Evolutionary conservation across 1,139 yeast genomes (phyloP).

Genomic region (Eremothecium cymbalariae): DNA sequence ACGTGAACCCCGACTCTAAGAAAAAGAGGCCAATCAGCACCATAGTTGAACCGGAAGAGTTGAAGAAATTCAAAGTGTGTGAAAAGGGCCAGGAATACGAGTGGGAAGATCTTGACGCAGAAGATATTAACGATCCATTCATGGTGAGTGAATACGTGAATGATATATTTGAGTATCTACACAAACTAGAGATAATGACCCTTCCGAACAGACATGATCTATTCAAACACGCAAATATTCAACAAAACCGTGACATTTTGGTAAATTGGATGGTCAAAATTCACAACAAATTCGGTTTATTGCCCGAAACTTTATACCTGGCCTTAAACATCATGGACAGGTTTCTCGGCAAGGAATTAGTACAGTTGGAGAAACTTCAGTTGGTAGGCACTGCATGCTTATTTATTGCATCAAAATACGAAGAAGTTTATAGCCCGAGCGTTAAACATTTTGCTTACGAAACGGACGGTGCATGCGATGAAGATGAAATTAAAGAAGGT

Average conservation of each 20-base stretch:
- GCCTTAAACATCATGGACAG: slow-evolving; percentile 90
- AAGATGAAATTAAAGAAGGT: slow-evolving; percentile 79
- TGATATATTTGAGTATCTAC: slow-evolving; percentile 76
- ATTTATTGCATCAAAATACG: slow-evolving; percentile 91
- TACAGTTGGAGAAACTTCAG: slow-evolving; percentile 78
- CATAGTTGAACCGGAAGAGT: slow-evolving; percentile 30
- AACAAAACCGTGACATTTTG: slow-evolving; percentile 76
- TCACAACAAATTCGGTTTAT: slow-evolving; percentile 73
- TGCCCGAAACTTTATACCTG: slow-evolving; percentile 85
- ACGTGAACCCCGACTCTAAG: slow-evolving; percentile 16
- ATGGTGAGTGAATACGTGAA: slow-evolving; percentile 92
- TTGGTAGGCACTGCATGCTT: slow-evolving; percentile 83
- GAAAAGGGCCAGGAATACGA: slow-evolving; percentile 37
- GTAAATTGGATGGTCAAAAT: slow-evolving; percentile 95
- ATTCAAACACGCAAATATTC: slow-evolving; percentile 63
- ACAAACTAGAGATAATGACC: slow-evolving; percentile 64
- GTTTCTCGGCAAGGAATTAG: slow-evolving; percentile 71
- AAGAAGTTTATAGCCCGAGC: slow-evolving; percentile 88
- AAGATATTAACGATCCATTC: slow-evolving; percentile 83
- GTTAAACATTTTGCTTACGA: slow-evolving; percentile 82
- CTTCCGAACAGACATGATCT: slow-evolving; percentile 74
- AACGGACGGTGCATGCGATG: slow-evolving; percentile 69
- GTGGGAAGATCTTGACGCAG: slow-evolving; percentile 91
- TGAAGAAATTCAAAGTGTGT: slow-evolving; percentile 30
- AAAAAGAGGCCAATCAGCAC: slow-evolving; percentile 31